A percentile compares a stretch with the other conserved stretches of the same genome.
Evolutionary conservation across 441 rosid species (phyloP).

Genomic region (Jatropha podagrica): DNA sequence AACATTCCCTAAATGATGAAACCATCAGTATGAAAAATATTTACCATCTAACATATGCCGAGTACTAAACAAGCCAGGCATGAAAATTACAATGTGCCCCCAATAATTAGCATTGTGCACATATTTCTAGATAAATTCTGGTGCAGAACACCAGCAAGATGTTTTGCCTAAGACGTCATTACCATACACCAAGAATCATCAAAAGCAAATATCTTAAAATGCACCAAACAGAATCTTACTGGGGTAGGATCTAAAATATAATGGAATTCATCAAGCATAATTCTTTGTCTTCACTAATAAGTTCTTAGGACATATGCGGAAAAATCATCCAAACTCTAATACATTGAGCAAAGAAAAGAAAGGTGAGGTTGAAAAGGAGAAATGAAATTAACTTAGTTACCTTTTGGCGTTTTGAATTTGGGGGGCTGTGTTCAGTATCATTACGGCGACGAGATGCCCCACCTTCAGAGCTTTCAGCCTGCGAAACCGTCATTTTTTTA

Average conservation of each 20-base stretch:
- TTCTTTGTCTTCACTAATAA: neutral
- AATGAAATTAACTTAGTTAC: slow-evolving; percentile 22
- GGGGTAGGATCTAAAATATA: too few relatives aligned
- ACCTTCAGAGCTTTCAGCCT: slow-evolving; percentile 45
- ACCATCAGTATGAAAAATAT: neutral
- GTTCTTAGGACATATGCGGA: neutral
- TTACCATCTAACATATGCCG: neutral
- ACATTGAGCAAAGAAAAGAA: neutral
- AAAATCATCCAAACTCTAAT: neutral
- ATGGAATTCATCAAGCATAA: neutral
- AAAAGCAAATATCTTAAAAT: neutral
- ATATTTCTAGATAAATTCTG: neutral
- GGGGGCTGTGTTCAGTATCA: slow-evolving; percentile 40
- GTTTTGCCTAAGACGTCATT: neutral
- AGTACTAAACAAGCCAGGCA: neutral
- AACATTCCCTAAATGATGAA: neutral
- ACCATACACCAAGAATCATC: neutral
- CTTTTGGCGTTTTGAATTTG: slow-evolving; percentile 66
- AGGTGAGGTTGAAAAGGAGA: neutral
- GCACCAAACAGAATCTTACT: neutral
- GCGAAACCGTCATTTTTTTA: slow-evolving; percentile 20
- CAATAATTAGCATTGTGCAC: neutral
- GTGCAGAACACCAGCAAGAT: too few relatives aligned
- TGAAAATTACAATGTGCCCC: neutral
- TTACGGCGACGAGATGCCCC: slow-evolving; percentile 37